phyloP scores from a whole-genome alignment of 805 yeast genomes.

The Lachancea nothofagi region DNA sequence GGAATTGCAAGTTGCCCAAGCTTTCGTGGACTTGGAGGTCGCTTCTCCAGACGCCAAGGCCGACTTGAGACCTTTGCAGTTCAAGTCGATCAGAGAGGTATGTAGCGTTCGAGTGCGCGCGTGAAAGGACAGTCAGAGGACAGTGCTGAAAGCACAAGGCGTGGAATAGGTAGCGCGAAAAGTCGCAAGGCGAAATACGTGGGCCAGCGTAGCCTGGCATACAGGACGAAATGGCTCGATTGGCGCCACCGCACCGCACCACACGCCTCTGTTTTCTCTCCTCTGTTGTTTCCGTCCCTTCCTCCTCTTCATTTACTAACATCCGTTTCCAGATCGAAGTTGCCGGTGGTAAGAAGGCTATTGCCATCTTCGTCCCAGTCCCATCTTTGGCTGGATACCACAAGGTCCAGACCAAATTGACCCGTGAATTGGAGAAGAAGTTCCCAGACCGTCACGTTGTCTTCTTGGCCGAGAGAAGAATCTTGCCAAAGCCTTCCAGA shows the following conservation, averaged over 20 bases:
- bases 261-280: no score
- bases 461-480: constrained; percentile 99
- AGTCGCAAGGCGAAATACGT: no score
- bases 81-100: constrained; percentile 94
- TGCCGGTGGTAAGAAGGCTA: constrained; percentile 97
- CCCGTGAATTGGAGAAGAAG: constrained; percentile 99
- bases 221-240: no score
- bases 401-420: constrained; percentile 94
- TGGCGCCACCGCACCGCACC: not conserved
- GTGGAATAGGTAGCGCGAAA: no score
- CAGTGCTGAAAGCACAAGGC: no score
- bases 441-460: constrained; percentile 99
- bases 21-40: constrained; percentile 91
- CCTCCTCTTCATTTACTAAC: not conserved
- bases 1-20: constrained; percentile 99
- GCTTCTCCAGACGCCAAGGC: constrained; percentile 94
- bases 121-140: constrained; percentile 1
- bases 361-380: constrained; percentile 96
- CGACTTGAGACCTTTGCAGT: constrained; percentile 96
- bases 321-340: constrained; percentile 64
- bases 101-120: constrained; percentile 30
- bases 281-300: not conserved
- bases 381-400: constrained; percentile 90
- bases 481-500: constrained; percentile 98
- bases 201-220: not conserved